phyloP scores from a whole-genome alignment of 2,329 filamentous ascomycete genomes.

The Kalaharituber pfeilii region DNA sequence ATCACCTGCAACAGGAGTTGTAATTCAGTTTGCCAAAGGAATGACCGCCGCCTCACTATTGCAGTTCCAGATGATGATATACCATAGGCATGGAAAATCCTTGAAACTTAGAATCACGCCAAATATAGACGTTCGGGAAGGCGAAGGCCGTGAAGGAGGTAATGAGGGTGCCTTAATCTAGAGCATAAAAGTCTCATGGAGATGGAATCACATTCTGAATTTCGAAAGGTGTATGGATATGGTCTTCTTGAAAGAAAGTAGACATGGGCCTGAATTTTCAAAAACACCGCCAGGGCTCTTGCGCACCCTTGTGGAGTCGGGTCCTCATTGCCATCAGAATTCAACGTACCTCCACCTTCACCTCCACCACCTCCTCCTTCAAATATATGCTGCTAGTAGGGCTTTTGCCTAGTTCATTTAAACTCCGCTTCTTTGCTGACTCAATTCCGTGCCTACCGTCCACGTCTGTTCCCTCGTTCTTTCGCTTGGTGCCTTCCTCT shows the following conservation, averaged over 20 bases:
- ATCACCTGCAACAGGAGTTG: conserved; percentile 49
- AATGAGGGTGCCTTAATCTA: conserved; percentile 47
- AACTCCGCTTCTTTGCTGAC: conserved; percentile 17
- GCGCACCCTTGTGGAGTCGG: conserved; percentile 24
- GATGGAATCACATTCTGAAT: conserved; percentile 73
- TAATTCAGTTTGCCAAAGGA: conserved; percentile 47
- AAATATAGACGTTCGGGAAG: conserved; percentile 24
- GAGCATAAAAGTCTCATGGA: conserved; percentile 64
- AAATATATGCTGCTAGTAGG: conserved; percentile 5
- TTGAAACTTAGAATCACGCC: conserved; percentile 28
- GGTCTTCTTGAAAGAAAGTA: conserved; percentile 77
- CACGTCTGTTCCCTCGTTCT: conserved; percentile 15
- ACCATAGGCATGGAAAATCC: conserved; percentile 60
- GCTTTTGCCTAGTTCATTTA: conserved; percentile 20
- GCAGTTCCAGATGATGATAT: conserved; percentile 45
- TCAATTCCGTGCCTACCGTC: conserved; percentile 13
- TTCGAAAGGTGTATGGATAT: conserved; percentile 91
- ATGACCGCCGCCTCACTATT: conserved; percentile 51
- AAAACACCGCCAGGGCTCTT: conserved; percentile 67
- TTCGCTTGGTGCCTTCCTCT: conserved; percentile 19
- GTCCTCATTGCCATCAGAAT: conserved; percentile 20
- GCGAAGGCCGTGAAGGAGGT: conserved; percentile 14
- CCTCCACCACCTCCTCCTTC: too few species aligned
- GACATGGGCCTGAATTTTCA: conserved; percentile 83
- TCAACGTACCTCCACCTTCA: conserved; percentile 22